A percentile compares a stretch with the other conserved stretches of the same genome.
Evolutionary conservation across 108 stramenopile genomes (phyloP).

Genomic region (Phaeodactylum tricornutum): DNA sequence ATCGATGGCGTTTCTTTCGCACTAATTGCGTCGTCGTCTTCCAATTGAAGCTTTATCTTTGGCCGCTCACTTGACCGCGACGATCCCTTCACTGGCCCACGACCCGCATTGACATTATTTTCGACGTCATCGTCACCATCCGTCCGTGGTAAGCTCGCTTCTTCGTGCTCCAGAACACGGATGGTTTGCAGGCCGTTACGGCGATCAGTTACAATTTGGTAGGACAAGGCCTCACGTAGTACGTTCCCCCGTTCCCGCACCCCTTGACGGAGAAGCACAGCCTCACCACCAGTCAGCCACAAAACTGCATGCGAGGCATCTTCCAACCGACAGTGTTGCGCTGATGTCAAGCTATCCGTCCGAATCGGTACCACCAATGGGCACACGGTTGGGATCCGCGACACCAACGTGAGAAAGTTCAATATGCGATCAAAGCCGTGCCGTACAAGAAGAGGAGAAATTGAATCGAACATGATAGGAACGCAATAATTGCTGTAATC

Average conservation of each 20-base stretch:
- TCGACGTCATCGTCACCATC: too few relatives aligned
- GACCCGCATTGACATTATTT: too few relatives aligned
- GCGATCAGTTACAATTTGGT: conserved; percentile 8
- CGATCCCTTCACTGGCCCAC: too few relatives aligned
- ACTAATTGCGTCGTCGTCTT: too few relatives aligned
- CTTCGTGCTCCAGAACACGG: too few relatives aligned
- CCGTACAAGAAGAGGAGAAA: conserved; percentile 16
- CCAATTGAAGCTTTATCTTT: too few relatives aligned
- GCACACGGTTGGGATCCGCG: not conserved
- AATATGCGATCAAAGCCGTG: conserved; percentile 17
- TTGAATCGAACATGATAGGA: conserved; percentile 10
- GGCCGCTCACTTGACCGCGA: too few relatives aligned
- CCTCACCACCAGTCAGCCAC: conserved; percentile 13
- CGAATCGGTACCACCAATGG: conserved; percentile 14
- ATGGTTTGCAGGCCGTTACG: too few relatives aligned
- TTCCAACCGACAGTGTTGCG: conserved; percentile 20
- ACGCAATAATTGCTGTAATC: not conserved
- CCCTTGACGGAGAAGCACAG: conserved; percentile 27
- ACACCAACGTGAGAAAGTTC: conserved; percentile 7
- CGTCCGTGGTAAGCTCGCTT: too few relatives aligned
- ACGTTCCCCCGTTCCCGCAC: conserved; percentile 23
- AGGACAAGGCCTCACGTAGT: conserved; percentile 19
- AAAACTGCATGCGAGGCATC: conserved; percentile 24
- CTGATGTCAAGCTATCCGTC: conserved; percentile 9
- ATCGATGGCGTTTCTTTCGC: too few relatives aligned